Conservation (phyloP, 78 protist genomes). For the Blattamonas nauphoetae region DNA sequence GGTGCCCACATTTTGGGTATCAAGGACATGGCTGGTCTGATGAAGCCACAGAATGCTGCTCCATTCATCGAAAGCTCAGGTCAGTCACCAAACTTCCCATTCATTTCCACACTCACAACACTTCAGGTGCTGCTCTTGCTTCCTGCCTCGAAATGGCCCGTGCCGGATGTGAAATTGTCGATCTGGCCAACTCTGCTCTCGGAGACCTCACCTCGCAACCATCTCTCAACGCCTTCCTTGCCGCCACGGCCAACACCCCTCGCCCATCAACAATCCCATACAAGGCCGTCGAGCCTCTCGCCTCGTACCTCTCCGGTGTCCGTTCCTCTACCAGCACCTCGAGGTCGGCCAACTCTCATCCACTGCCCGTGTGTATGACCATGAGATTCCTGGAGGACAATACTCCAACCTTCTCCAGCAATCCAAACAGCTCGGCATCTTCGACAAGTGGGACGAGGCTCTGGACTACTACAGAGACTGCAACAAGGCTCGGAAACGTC, state of each 20-base stretch:
- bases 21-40: slow-evolving; percentile 28
- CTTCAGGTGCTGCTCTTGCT: background rate
- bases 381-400: slow-evolving; percentile 87
- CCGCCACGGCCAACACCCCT: slow-evolving; percentile 60
- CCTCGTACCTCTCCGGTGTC: background rate
- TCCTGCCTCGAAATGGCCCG: background rate
- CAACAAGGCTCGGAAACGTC: slow-evolving; percentile 66
- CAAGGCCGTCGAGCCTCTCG: slow-evolving; percentile 6
- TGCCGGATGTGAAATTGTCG: slow-evolving; percentile 1
- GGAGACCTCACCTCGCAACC: slow-evolving; percentile 36
- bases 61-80: background rate
- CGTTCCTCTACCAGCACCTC: slow-evolving; percentile 1
- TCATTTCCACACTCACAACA: background rate
- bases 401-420: slow-evolving; percentile 73
- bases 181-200: slow-evolving; percentile 5
- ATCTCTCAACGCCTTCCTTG: slow-evolving; percentile 83
- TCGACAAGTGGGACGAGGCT: slow-evolving; percentile 49
- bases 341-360: background rate
- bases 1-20: slow-evolving; percentile 55
- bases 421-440: slow-evolving; percentile 43
- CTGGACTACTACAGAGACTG: slow-evolving; percentile 46
- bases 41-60: slow-evolving; percentile 9
- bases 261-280: background rate
- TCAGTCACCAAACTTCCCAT: background rate
- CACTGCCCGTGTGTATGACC: slow-evolving; percentile 31